Conservation (phyloP, 495 filamentous ascomycete species). For the Talaromyces trachyspermus region DNA sequence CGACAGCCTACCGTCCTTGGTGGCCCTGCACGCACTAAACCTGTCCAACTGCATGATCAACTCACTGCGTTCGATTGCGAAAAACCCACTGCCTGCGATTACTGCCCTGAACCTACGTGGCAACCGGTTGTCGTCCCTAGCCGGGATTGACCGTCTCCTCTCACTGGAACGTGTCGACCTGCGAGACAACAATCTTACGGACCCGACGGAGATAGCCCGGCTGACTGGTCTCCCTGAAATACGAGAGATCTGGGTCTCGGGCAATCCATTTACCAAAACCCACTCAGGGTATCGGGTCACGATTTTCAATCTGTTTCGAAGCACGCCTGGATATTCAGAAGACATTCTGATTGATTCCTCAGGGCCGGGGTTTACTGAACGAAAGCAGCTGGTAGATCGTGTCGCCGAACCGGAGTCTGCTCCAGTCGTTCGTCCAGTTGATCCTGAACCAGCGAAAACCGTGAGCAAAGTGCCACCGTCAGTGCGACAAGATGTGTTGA, state of each 20-base stretch:
- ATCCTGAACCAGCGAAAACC: slow-evolving; percentile 48
- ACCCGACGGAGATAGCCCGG: slow-evolving; percentile 84
- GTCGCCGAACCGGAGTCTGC: slow-evolving; percentile 64
- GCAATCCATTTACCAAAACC: slow-evolving; percentile 85
- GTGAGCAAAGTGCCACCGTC: slow-evolving; percentile 46
- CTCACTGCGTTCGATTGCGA: slow-evolving; percentile 77
- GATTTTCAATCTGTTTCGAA: slow-evolving; percentile 94
- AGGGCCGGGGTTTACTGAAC: slow-evolving; percentile 73
- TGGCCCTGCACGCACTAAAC: slow-evolving; percentile 79
- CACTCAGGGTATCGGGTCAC: slow-evolving; percentile 77
- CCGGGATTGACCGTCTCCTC: slow-evolving; percentile 80
- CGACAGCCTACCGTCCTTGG: slow-evolving; percentile 75
- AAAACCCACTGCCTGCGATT: slow-evolving; percentile 86
- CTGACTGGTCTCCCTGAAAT: slow-evolving; percentile 87
- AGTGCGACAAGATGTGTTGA: slow-evolving; percentile 16
- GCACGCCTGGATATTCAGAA: slow-evolving; percentile 81
- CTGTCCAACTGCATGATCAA: slow-evolving; percentile 97
- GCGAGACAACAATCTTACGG: slow-evolving; percentile 82
- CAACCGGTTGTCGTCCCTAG: slow-evolving; percentile 82
- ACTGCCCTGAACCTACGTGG: slow-evolving; percentile 84
- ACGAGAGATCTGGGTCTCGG: slow-evolving; percentile 81
- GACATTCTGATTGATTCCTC: slow-evolving; percentile 85
- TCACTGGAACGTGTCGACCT: slow-evolving; percentile 87
- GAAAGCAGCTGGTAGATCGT: slow-evolving; percentile 76
- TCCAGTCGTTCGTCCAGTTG: slow-evolving; percentile 64